phyloP scores from a whole-genome alignment of 139 green algal species.

The Chlamydomonas sphaeroides region DNA sequence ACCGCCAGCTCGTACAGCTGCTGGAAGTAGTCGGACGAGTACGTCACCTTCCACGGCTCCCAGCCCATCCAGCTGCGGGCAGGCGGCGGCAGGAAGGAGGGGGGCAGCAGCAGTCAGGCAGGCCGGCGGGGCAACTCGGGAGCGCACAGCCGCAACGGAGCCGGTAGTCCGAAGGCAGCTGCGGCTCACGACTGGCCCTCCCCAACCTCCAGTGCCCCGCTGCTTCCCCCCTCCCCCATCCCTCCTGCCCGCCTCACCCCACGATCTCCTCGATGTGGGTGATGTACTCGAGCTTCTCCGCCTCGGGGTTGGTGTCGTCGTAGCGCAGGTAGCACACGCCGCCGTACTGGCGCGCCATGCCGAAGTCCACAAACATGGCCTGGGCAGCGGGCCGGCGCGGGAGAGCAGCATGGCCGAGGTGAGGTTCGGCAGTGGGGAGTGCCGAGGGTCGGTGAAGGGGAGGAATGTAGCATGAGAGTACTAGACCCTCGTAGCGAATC shows the following conservation, averaged over 20 bases:
- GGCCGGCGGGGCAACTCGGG: no score
- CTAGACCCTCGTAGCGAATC: no score
- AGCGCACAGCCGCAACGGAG: no score
- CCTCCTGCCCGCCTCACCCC: background rate
- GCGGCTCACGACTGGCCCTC: no score
- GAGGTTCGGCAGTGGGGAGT: no score
- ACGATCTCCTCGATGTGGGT: slow-evolving; percentile 84
- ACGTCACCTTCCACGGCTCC: slow-evolving; percentile 93
- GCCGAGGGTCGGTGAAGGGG: no score
- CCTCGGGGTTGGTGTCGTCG: slow-evolving; percentile 94
- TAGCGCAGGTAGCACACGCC: slow-evolving; percentile 78
- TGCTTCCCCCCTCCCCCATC: background rate
- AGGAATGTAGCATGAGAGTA: no score
- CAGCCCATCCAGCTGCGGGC: slow-evolving; percentile 94
- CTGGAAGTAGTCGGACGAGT: slow-evolving; percentile 96
- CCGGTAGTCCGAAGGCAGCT: no score
- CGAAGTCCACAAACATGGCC: slow-evolving; percentile 93
- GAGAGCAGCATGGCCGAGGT: no score
- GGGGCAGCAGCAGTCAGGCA: no score
- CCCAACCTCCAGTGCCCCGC: no score
- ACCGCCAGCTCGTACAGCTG: slow-evolving; percentile 93
- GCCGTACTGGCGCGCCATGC: slow-evolving; percentile 84
- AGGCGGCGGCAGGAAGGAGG: background rate
- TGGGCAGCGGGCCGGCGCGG: background rate
- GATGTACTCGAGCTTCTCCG: slow-evolving; percentile 99